phyloP scores from a whole-genome alignment of 257 asterid species.

The Ophiorrhiza pumila region DNA sequence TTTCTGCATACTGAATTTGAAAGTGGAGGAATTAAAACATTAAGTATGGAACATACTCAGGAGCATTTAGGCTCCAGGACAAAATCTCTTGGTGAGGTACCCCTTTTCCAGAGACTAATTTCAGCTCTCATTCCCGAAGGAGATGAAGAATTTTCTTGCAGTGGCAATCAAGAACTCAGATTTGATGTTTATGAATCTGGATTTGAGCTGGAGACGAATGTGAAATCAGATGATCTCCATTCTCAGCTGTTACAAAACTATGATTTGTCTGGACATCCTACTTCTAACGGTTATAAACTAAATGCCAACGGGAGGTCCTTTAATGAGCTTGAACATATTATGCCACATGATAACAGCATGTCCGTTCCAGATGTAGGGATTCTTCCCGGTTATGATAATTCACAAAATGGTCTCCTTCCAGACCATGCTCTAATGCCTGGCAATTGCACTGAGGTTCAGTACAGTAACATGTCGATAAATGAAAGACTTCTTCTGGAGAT shows the following conservation, averaged over 20 bases:
- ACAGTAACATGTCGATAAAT: slow-evolving; percentile 55
- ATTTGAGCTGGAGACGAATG: slow-evolving; percentile 49
- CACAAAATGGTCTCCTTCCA: slow-evolving; percentile 42
- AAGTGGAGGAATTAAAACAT: slow-evolving; percentile 48
- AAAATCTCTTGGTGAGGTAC: slow-evolving; percentile 42
- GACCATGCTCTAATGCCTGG: slow-evolving; percentile 40
- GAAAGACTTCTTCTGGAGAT: slow-evolving; percentile 75
- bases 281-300: slow-evolving; percentile 50
- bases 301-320: slow-evolving; percentile 39
- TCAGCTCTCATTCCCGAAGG: slow-evolving; percentile 83
- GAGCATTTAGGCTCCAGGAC: slow-evolving; percentile 44
- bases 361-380: slow-evolving; percentile 34
- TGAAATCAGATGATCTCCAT: slow-evolving; percentile 43
- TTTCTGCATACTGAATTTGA: slow-evolving; percentile 43
- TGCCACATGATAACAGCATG: slow-evolving; percentile 28
- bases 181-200: slow-evolving; percentile 46
- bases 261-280: slow-evolving; percentile 42
- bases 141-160: slow-evolving; percentile 37
- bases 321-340: slow-evolving; percentile 43
- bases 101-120: slow-evolving; percentile 73
- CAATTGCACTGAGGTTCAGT: slow-evolving; percentile 58
- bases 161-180: slow-evolving; percentile 42
- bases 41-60: slow-evolving; percentile 45
- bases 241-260: slow-evolving; percentile 35
- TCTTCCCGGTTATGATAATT: slow-evolving; percentile 38